Conservation (phyloP, 2,329 filamentous ascomycete genomes). For the Sporothrix brunneoviolacea region DNA sequence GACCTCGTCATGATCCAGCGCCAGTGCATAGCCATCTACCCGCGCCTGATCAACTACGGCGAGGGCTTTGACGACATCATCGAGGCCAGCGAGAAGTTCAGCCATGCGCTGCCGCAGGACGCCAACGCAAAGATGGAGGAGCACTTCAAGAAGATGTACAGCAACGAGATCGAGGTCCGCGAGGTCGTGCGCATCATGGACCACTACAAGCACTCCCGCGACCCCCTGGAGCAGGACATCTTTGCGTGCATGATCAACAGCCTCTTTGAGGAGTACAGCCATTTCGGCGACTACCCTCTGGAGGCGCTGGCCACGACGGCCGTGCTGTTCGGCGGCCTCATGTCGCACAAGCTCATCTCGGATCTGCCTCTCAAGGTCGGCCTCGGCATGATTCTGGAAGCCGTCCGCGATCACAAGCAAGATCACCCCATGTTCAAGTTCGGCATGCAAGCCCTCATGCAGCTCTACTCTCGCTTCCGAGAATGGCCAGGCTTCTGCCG, state of each 20-base stretch:
- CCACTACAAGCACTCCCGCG: constrained; percentile 79
- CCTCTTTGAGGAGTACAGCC: constrained; percentile 92
- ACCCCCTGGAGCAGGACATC: constrained; percentile 81
- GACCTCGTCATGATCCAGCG: constrained; percentile 78
- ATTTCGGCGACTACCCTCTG: constrained; percentile 92
- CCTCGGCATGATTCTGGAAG: constrained; percentile 96
- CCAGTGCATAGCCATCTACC: constrained; percentile 85
- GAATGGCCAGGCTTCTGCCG: constrained; percentile 97
- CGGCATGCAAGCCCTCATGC: constrained; percentile 86
- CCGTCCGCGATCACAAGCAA: constrained; percentile 75
- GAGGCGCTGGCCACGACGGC: constrained; percentile 93
- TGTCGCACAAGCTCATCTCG: constrained; percentile 86
- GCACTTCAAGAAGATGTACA: constrained; percentile 97
- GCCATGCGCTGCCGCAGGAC: constrained; percentile 71
- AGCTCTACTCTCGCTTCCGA: constrained; percentile 71
- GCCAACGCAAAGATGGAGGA: constrained; percentile 94
- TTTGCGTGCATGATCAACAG: constrained; percentile 99
- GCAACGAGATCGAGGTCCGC: constrained; percentile 77
- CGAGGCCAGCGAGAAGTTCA: constrained; percentile 71
- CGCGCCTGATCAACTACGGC: constrained; percentile 91
- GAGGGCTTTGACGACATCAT: constrained; percentile 90
- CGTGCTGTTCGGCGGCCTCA: constrained; percentile 92
- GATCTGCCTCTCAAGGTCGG: constrained; percentile 87
- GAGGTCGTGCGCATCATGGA: constrained; percentile 80
- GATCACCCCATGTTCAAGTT: constrained; percentile 97